These are phyloP conservation scores for Besnoitia besnoiti DNA, from an alignment of 169 alveolate species.

Conservation along the genomic window DNA sequence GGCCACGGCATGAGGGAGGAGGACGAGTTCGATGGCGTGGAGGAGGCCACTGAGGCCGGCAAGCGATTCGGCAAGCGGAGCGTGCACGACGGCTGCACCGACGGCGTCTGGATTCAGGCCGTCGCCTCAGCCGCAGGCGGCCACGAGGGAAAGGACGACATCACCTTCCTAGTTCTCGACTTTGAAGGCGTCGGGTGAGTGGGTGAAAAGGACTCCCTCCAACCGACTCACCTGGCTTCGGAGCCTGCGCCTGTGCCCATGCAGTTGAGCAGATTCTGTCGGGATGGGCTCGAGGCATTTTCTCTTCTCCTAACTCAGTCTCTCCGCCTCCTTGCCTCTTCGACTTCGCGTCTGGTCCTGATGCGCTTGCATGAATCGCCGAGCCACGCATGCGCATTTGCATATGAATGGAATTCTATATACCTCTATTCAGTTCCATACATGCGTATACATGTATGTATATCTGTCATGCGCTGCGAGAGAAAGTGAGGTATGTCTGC, in stretches of 20 bases:
- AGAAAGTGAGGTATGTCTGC: neutral
- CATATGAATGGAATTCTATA: too few relatives aligned
- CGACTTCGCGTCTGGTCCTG: too few relatives aligned
- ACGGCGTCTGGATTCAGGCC: constrained; percentile 67
- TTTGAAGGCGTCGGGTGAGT: constrained; percentile 69
- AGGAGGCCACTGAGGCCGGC: constrained; percentile 28
- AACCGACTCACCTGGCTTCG: too few relatives aligned
- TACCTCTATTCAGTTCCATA: neutral
- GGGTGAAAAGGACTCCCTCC: too few relatives aligned
- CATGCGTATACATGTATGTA: neutral
- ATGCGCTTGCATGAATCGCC: too few relatives aligned
- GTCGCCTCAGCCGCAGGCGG: neutral
- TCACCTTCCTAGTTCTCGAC: constrained; percentile 62
- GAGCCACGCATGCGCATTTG: too few relatives aligned
- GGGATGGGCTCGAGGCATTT: too few relatives aligned
- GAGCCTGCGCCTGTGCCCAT: too few relatives aligned
- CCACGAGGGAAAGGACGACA: constrained; percentile 47
- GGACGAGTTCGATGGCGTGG: neutral
- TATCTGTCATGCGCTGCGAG: neutral
- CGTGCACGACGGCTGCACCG: constrained; percentile 60
- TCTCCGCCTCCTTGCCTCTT: too few relatives aligned
- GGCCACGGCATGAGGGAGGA: neutral
- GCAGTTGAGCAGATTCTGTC: too few relatives aligned
- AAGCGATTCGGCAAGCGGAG: constrained; percentile 55
- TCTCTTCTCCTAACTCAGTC: too few relatives aligned